Conservation (phyloP, 805 yeast genomes). For the Metschnikowia corniflorae region DNA sequence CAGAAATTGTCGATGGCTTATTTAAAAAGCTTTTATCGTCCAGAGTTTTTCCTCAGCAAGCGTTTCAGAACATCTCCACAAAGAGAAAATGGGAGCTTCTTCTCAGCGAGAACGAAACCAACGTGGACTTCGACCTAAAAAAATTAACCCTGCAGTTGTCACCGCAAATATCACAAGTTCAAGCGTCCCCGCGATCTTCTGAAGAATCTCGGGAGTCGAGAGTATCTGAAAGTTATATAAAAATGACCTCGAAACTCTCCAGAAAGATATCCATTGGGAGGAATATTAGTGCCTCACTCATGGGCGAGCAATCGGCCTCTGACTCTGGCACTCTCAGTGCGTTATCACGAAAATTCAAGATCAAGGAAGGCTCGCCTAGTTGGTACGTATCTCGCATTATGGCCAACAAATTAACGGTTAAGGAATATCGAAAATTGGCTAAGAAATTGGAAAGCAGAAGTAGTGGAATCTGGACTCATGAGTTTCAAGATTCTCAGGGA, state of each 20-base stretch:
- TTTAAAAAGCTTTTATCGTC: conserved; percentile 37
- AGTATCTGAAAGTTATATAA: not conserved
- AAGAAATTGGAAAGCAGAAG: conserved; percentile 28
- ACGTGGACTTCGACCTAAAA: conserved; percentile 34
- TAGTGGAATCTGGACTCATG: conserved; percentile 27
- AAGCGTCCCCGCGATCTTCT: not conserved
- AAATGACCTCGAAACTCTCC: not conserved
- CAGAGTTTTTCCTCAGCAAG: conserved; percentile 35
- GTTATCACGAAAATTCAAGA: conserved; percentile 21
- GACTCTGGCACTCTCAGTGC: conserved; percentile 10
- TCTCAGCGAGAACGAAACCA: conserved; percentile 38
- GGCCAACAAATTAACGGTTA: conserved; percentile 29
- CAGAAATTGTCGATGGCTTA: conserved; percentile 35
- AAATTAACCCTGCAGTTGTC: conserved; percentile 17
- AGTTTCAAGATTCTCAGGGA: conserved; percentile 40
- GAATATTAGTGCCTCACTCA: not conserved
- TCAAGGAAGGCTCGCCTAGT: conserved; percentile 38
- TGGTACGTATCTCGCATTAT: conserved; percentile 40
- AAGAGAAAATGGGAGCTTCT: conserved; percentile 43
- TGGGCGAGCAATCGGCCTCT: conserved; percentile 2
- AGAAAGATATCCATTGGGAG: conserved; percentile 1
- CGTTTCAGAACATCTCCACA: conserved; percentile 31
- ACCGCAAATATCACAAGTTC: no score
- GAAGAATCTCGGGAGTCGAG: not conserved
- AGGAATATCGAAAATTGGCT: conserved; percentile 34